A percentile compares a stretch with the other conserved stretches of the same genome.
Conservation (phyloP, 2,329 filamentous ascomycete genomes). For the Colletotrichum orchidophilum region DNA sequence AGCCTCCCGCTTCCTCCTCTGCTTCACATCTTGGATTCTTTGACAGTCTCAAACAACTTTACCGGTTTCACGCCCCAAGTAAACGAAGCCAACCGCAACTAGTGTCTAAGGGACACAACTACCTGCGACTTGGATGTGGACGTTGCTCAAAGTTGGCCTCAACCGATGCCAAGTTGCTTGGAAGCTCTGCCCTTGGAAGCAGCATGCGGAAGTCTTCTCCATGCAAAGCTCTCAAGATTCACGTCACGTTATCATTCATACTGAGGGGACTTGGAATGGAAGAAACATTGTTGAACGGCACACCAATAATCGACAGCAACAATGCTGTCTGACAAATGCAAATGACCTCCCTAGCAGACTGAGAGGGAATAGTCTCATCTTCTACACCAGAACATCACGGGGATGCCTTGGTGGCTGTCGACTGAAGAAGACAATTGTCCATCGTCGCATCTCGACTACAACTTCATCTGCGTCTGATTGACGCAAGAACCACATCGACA, state of each 20-base stretch:
- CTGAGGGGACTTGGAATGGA: background rate
- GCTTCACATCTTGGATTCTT: background rate
- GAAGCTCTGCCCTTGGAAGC: background rate
- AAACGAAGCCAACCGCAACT: background rate
- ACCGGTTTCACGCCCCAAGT: background rate
- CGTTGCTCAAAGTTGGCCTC: background rate
- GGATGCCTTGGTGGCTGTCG: background rate
- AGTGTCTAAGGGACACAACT: background rate
- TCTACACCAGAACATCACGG: background rate
- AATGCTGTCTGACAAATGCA: background rate
- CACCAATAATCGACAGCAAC: background rate
- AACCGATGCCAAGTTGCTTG: background rate
- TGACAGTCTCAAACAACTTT: background rate
- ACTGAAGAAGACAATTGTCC: background rate
- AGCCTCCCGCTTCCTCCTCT: background rate
- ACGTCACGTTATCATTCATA: background rate
- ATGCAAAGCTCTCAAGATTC: background rate
- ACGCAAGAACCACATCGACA: conserved; percentile 16
- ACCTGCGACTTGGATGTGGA: background rate
- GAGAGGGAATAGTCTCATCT: background rate
- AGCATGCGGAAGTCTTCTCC: background rate
- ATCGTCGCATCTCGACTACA: background rate
- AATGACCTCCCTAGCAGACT: background rate
- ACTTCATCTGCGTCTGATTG: conserved; percentile 24
- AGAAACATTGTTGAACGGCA: background rate